phyloP scores from a whole-genome alignment of 768 basidiomycete species.

The Phaeolepiota aurea region DNA sequence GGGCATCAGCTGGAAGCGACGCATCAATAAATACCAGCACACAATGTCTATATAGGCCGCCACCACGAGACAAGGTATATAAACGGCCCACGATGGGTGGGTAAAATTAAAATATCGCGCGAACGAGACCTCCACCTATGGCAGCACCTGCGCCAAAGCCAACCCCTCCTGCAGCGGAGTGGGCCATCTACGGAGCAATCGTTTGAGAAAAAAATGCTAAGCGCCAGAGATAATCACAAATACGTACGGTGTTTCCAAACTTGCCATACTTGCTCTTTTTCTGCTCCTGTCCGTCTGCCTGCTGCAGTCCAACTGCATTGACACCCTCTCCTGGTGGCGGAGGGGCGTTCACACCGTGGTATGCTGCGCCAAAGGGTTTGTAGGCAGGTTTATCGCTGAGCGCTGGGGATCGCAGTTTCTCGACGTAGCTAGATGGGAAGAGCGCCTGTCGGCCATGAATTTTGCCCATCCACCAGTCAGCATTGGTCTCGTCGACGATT shows the following conservation, averaged over 20 bases:
- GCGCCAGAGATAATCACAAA: neutral
- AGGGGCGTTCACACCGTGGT: slow-evolving; percentile 28
- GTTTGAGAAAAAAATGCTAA: neutral
- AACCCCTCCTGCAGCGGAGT: slow-evolving; percentile 60
- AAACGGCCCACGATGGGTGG: too few relatives aligned
- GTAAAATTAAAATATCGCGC: slow-evolving; percentile 5
- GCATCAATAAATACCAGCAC: too few relatives aligned
- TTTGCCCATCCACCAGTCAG: slow-evolving; percentile 83
- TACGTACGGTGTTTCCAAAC: slow-evolving; percentile 46
- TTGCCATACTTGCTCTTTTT: slow-evolving; percentile 56
- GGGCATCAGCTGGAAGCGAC: too few relatives aligned
- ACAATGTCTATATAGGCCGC: too few relatives aligned
- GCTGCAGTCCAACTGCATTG: slow-evolving; percentile 37
- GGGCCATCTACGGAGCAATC: slow-evolving; percentile 38
- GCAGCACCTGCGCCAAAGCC: slow-evolving; percentile 53
- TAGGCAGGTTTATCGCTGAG: slow-evolving; percentile 21
- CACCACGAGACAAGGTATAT: neutral
- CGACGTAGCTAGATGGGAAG: slow-evolving; percentile 73
- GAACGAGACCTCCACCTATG: slow-evolving; percentile 4
- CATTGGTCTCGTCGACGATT: slow-evolving; percentile 70
- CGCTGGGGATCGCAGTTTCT: slow-evolving; percentile 33
- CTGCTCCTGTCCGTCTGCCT: slow-evolving; percentile 27
- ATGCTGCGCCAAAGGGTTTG: slow-evolving; percentile 37
- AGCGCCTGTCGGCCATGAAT: slow-evolving; percentile 58
- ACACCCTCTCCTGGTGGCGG: slow-evolving; percentile 23